Base-by-base conservation (phyloP, 2,329 filamentous ascomycete species). In the Hawksworthiomyces lignivorus region DNA sequence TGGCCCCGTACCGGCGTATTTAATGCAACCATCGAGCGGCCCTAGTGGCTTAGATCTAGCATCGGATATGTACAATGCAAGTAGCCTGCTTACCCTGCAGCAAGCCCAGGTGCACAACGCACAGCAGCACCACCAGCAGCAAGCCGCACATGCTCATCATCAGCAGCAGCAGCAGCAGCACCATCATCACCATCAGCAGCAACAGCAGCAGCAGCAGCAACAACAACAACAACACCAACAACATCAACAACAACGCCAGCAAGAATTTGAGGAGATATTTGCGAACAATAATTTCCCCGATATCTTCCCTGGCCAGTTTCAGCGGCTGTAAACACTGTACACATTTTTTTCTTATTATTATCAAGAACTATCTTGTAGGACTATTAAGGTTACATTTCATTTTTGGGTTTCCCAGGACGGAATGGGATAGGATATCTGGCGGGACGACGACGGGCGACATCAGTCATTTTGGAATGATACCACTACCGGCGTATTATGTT, bases 1-100 rank as follows among this genome's bases (percentile, higher is more conserved):
- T 44, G 80, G 78, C 0, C 77, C 82, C 1, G 69, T 87, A 0
- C 46, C 49, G 11, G 33, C 44, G 7, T 52, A 50, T 20, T 37
- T 51, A 9, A 40, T 48, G 45, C 48, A 50, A 31, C 29, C 39
- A 9, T 32, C 43, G n/a, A 44, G 36, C 19, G 35, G 17, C 5
- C 35, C 39, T 7, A 38, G 37, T 3, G 45, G 43, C 7, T 22
- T 48, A 9, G 48, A 50, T 26, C 29, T 51, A 14, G 35, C 44
- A 1, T 31, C 43, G 4, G 45, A 49, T 7, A 45, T 50, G 46
- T 51, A 51, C 41, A 41, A 47, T 14, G 37, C 43, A 3, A 40
- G 39, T 28, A 47, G 37, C 22, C 30, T 52, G 29, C 39, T 45
- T 14, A 42, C 33, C 7, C 26, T 48, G 20, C 49, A 50, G 21